Percentiles rank a stretch among this genome's conserved stretches.
Evolutionary conservation across 108 stramenopile species (phyloP).

Genomic region (Cylindrotheca fusiformis): DNA sequence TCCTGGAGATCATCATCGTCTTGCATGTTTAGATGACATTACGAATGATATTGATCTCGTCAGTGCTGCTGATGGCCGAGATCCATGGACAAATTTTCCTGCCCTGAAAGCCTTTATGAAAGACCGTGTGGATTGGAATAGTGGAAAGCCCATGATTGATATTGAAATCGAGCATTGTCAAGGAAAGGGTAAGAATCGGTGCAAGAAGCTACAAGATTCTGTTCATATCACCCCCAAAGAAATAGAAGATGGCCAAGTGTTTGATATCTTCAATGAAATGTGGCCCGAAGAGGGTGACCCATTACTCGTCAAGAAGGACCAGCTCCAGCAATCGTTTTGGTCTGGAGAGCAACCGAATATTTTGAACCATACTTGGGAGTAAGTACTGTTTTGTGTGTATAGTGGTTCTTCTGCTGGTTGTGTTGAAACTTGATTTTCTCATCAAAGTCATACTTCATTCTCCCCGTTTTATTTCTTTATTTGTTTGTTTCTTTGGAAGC

Average conservation of each 20-base stretch:
- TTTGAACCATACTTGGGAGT: conserved; percentile 70
- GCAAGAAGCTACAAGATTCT: conserved; percentile 13
- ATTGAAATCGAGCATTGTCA: conserved; percentile 58
- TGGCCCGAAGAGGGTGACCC: conserved; percentile 74
- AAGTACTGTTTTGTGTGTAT: conserved; percentile 16
- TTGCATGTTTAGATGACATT: conserved; percentile 77
- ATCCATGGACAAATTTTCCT: conserved; percentile 75
- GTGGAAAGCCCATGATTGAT: conserved; percentile 56
- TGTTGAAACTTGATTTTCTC: too few species aligned
- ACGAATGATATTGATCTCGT: conserved; percentile 55
- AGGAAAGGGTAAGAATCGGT: conserved; percentile 23
- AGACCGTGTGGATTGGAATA: conserved; percentile 75
- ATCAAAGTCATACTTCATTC: too few species aligned
- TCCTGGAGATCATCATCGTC: conserved; percentile 14
- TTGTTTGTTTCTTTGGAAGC: not conserved
- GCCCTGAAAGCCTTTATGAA: conserved; percentile 57
- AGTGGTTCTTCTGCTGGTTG: too few species aligned
- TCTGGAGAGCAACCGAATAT: conserved; percentile 55
- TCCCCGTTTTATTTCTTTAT: not conserved
- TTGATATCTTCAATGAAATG: conserved; percentile 58
- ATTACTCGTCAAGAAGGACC: conserved; percentile 63
- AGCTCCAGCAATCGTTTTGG: conserved; percentile 69
- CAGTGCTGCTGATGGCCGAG: conserved; percentile 21
- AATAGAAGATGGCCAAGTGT: conserved; percentile 58
- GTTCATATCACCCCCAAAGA: conserved; percentile 42